Conservation (phyloP, 2,329 filamentous ascomycete species). For the Triangularia setosa region DNA sequence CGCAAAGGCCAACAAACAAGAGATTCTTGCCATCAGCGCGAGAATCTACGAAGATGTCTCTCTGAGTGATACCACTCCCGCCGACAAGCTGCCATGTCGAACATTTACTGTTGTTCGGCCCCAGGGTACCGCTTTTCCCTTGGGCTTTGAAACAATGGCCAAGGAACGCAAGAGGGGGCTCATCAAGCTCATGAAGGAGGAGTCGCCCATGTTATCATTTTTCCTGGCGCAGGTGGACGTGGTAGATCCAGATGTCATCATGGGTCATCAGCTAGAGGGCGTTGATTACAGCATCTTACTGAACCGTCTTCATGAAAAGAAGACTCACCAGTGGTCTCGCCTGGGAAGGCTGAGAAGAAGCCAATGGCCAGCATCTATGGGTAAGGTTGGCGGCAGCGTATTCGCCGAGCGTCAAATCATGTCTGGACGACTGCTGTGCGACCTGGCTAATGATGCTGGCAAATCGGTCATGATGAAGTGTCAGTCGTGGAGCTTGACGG, state of each 20-base stretch:
- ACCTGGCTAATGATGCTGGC: conserved; percentile 92
- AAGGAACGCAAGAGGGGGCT: conserved; percentile 69
- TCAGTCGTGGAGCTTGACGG: conserved; percentile 95
- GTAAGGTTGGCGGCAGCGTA: conserved; percentile 81
- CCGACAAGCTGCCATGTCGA: conserved; percentile 82
- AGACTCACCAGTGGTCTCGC: conserved; percentile 90
- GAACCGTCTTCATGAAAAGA: conserved; percentile 81
- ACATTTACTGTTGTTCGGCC: conserved; percentile 92
- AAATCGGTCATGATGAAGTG: conserved; percentile 97
- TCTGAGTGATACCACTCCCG: conserved; percentile 80
- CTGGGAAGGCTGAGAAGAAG: conserved; percentile 80
- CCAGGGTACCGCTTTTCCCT: conserved; percentile 68
- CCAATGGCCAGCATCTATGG: conserved; percentile 83
- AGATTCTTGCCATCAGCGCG: conserved; percentile 86
- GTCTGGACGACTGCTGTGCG: conserved; percentile 83
- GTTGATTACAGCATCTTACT: conserved; percentile 92
- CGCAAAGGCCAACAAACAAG: conserved; percentile 89
- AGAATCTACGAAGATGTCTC: conserved; percentile 89
- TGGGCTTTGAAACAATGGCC: conserved; percentile 78
- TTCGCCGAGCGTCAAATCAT: conserved; percentile 90
- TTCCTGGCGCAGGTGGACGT: conserved; percentile 86
- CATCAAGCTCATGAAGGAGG: conserved; percentile 77
- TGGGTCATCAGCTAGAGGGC: conserved; percentile 95
- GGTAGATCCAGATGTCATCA: conserved; percentile 86
- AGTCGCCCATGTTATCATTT: conserved; percentile 79